Percentiles rank a stretch among this genome's conserved stretches.
These are phyloP conservation scores for Colletotrichum tropicicola DNA, from an alignment of 2,329 filamentous ascomycete species.

Conservation along the genomic window DNA sequence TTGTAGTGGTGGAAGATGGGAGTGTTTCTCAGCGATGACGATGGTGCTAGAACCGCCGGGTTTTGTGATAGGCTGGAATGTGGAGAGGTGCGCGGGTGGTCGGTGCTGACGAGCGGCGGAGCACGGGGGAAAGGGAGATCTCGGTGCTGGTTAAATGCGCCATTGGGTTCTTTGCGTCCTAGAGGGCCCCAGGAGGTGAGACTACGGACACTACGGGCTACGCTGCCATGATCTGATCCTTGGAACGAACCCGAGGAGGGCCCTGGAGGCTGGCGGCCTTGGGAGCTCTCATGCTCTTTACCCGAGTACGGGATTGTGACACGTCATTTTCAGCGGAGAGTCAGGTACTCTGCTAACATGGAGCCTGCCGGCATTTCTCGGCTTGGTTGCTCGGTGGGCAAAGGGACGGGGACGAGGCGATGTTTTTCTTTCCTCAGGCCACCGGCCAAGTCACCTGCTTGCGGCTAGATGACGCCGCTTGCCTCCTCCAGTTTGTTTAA, in stretches of 20 bases:
- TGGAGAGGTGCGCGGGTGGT: slow-evolving; percentile 10
- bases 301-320: slow-evolving; percentile 18
- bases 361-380: slow-evolving; percentile 24
- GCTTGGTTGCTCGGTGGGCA: slow-evolving; percentile 12
- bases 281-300: slow-evolving; percentile 5
- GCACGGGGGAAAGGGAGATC: slow-evolving; percentile 2
- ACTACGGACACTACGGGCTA: background rate
- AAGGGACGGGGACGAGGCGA: background rate
- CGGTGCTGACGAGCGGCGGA: slow-evolving; percentile 8
- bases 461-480: background rate
- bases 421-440: background rate
- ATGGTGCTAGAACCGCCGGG: slow-evolving; percentile 11
- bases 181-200: no score
- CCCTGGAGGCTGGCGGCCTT: slow-evolving; percentile 10
- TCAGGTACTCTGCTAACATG: slow-evolving; percentile 27
- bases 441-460: slow-evolving; percentile 3
- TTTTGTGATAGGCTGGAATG: slow-evolving; percentile 30
- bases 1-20: background rate
- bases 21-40: slow-evolving; percentile 19
- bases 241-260: slow-evolving; percentile 2
- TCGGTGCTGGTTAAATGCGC: background rate
- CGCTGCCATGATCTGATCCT: slow-evolving; percentile 25
- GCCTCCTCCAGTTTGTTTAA: background rate
- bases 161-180: no score
- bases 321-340: slow-evolving; percentile 10